phyloP scores from a whole-genome alignment of 2,329 filamentous ascomycete genomes.

The Pyricularia pennisetigena region DNA sequence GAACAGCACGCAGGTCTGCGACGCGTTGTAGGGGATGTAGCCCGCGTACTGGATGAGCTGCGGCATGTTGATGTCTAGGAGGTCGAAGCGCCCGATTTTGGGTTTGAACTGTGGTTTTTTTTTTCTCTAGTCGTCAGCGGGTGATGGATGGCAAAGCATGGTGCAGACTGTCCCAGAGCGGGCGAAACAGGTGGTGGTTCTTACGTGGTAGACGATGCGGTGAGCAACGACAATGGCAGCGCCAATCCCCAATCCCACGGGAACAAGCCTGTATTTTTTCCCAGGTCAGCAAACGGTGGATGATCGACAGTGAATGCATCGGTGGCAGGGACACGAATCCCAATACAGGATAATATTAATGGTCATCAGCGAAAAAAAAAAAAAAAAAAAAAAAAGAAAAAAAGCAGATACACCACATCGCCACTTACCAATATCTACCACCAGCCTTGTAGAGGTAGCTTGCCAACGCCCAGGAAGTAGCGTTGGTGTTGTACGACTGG shows the following conservation, averaged over 20 bases:
- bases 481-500: not conserved
- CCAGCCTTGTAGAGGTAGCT: not conserved
- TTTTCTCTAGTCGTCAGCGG: not conserved
- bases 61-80: conserved; percentile 37
- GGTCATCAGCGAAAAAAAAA: too few species aligned
- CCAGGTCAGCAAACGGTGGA: not conserved
- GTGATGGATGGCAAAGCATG: not conserved
- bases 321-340: too few species aligned
- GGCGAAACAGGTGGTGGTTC: conserved; percentile 8
- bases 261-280: not conserved
- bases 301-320: too few species aligned
- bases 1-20: conserved; percentile 44
- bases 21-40: conserved; percentile 43
- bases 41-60: conserved; percentile 45
- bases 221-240: conserved; percentile 20
- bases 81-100: conserved; percentile 29
- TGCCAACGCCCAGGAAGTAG: not conserved
- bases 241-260: not conserved
- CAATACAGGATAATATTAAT: too few species aligned
- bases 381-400: too few species aligned
- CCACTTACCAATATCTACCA: not conserved
- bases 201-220: conserved; percentile 28
- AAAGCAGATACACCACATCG: not conserved
- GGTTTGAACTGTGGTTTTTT: conserved; percentile 29
- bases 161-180: too few species aligned